Conservation (phyloP, 2,329 filamentous ascomycete genomes). For the Neocatenulostroma microsporum region DNA sequence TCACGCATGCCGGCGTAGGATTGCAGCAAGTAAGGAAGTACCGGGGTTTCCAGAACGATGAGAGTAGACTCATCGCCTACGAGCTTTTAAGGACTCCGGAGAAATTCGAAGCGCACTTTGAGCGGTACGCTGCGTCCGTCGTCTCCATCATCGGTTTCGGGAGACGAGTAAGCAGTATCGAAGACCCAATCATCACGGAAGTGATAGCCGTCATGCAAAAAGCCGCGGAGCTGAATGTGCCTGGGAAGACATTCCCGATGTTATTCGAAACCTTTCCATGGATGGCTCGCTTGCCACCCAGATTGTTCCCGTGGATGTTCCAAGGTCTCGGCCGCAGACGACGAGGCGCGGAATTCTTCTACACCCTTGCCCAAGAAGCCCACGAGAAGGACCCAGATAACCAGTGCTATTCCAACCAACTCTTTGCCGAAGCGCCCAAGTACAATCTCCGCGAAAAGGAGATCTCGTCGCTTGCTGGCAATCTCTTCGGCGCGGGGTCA, state of each 20-base stretch:
- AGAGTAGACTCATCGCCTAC: slow-evolving; percentile 50
- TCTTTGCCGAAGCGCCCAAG: slow-evolving; percentile 44
- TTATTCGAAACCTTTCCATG: slow-evolving; percentile 50
- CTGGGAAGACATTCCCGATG: slow-evolving; percentile 45
- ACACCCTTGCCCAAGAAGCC: slow-evolving; percentile 46
- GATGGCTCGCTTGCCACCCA: slow-evolving; percentile 45
- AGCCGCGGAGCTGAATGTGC: slow-evolving; percentile 46
- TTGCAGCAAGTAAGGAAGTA: slow-evolving; percentile 50
- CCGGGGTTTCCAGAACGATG: slow-evolving; percentile 50
- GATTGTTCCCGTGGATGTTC: slow-evolving; percentile 44
- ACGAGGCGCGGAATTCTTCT: slow-evolving; percentile 46
- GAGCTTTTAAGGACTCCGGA: slow-evolving; percentile 40
- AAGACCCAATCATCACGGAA: slow-evolving; percentile 53
- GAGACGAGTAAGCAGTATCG: slow-evolving; percentile 41
- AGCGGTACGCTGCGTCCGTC: slow-evolving; percentile 48
- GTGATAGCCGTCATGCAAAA: slow-evolving; percentile 53
- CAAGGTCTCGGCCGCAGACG: slow-evolving; percentile 38
- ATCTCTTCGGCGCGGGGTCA: slow-evolving; percentile 43
- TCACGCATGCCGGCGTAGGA: slow-evolving; percentile 48
- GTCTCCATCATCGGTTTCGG: slow-evolving; percentile 52
- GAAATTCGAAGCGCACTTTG: slow-evolving; percentile 47
- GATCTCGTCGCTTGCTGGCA: slow-evolving; percentile 39
- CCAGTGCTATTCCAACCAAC: slow-evolving; percentile 38
- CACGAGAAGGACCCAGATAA: slow-evolving; percentile 32
- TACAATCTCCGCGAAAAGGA: slow-evolving; percentile 36